phyloP scores from a whole-genome alignment of 306 rosid species.

The Quercus gilva region DNA sequence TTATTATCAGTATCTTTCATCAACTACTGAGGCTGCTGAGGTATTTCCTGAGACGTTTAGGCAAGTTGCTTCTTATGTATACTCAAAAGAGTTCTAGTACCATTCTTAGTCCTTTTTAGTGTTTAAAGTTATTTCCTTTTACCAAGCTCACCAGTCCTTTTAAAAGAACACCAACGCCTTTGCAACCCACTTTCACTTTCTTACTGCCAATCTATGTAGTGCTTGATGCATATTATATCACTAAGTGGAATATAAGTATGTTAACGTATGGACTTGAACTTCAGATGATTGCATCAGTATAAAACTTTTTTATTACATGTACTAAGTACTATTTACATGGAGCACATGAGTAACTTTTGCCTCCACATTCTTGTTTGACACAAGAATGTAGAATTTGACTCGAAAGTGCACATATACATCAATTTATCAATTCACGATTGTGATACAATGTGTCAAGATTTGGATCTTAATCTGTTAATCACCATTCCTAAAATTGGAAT shows the following conservation, averaged over 20 bases:
- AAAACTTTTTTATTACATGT: not conserved
- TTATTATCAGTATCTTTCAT: slow-evolving; percentile 87
- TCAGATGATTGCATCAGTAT: not conserved
- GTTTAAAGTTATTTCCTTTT: not conserved
- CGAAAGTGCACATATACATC: not conserved
- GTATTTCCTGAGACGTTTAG: slow-evolving; percentile 39
- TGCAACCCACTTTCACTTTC: not conserved
- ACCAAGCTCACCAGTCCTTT: not conserved
- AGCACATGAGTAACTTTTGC: not conserved
- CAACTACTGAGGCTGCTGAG: slow-evolving; percentile 96
- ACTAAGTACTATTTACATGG: not conserved
- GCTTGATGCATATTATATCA: not conserved
- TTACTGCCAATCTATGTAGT: not conserved
- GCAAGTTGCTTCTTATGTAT: slow-evolving; percentile 17
- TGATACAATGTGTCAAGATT: not conserved
- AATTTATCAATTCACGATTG: not conserved
- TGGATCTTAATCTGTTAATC: not conserved
- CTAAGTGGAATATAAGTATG: not conserved
- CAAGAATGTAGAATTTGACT: not conserved
- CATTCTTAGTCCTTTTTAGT: too few relatives aligned
- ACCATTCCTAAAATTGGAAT: not conserved
- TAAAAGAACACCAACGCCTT: not conserved
- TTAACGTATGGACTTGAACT: not conserved
- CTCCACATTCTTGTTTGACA: not conserved
- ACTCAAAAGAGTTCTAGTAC: not conserved